Conservation (phyloP, 1,284 basidiomycete species). For the Tilletia indica region DNA sequence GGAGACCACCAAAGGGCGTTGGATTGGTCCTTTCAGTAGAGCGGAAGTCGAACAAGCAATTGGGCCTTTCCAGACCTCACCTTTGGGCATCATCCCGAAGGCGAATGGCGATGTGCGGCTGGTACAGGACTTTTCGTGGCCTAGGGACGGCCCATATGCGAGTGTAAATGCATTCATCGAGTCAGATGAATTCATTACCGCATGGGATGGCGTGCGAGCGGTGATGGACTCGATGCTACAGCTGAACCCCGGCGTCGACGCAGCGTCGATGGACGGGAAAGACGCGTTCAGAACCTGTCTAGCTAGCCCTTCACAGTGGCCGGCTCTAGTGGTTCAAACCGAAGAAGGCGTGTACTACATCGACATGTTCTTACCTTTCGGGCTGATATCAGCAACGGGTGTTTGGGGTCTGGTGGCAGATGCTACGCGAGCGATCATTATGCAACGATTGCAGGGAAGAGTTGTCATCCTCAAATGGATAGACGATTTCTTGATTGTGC, state of each 20-base stretch:
- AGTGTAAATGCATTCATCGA: background rate
- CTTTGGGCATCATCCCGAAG: background rate
- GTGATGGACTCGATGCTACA: background rate
- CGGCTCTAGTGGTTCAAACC: background rate
- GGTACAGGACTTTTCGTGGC: slow-evolving; percentile 1
- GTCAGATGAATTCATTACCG: background rate
- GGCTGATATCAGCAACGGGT: background rate
- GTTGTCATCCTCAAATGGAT: slow-evolving; percentile 1
- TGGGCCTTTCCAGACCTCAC: slow-evolving; percentile 7
- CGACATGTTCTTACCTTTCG: background rate
- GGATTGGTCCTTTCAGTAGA: background rate
- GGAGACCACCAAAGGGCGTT: background rate
- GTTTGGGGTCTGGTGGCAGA: slow-evolving; percentile 6
- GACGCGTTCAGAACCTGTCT: background rate
- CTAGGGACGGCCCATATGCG: background rate
- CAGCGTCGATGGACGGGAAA: background rate
- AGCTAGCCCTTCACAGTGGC: background rate
- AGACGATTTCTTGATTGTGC: background rate
- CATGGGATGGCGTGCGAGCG: background rate
- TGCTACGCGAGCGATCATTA: background rate
- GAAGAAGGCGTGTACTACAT: background rate
- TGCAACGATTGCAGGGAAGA: background rate
- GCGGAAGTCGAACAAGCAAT: background rate
- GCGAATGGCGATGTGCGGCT: background rate
- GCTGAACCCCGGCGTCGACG: background rate